Base-by-base conservation (phyloP, 495 filamentous ascomycete genomes). In the Geopyxis carbonaria region DNA sequence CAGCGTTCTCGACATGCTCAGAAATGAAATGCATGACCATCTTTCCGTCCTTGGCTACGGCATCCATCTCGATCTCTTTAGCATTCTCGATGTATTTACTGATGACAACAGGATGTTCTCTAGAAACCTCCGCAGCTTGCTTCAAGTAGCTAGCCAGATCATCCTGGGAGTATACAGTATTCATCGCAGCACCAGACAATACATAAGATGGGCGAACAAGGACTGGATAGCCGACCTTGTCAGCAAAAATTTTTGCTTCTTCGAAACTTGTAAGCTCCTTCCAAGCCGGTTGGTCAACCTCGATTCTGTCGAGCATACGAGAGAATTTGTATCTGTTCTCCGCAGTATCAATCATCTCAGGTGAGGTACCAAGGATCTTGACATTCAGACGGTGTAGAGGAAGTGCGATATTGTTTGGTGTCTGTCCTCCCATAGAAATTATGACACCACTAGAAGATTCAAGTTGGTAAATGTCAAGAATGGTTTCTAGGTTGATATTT, bases 311-410 rank as follows among this genome's bases (percentile, higher is more conserved):
- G 25, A 97, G 69, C 66, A 94, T 94, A 55, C 83, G 78, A 39
- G 86, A 93, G 63, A 97, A 97, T 61, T 97, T 94, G 68, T 93
- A 93, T 14, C 89, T 76, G 59, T 97, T 97, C 62, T 97, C 89
- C 8, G 89, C 89, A 22, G 73, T 81, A 51, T 97, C 89, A 53
- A 97, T 97, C 89, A 94, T 94, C 58, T 97, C 86, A 22, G 89
- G 89, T 0, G 89, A 93, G 1, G 89, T 97, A 46, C 89, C 89
- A 0, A 93, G 66, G 14, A 97, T 77, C 60, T 81, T 84, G 49
- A 93, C 81, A 31, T 92, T 89, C 11, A 87, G 65, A 27, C 87
- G 79, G 46, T 83, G 75, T 18, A 95, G 68, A 1, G 80, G 82
- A 38, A 95, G 67, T 15, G 89, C 86, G 49, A 95, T 95, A 64